Evolutionary conservation across 139 green algal genomes (phyloP), one percentile per base, ranked within the genome.

Genomic region (Gonium pectorale): DNA sequence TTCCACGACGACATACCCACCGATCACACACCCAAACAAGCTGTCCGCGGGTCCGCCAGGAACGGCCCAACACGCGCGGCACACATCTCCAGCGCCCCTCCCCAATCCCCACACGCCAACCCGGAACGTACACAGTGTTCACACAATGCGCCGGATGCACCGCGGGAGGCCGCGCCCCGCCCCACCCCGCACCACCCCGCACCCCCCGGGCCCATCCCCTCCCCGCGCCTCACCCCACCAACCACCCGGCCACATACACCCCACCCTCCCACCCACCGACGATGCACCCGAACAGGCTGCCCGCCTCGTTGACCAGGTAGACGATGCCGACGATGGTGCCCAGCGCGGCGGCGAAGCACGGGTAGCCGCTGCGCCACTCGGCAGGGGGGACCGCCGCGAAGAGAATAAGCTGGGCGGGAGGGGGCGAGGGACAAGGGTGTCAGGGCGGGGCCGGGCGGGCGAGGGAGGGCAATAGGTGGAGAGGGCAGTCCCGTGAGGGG

Each of bases 261-360:
- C 37, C 44, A 38, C 43, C 29, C n/a, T 6, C 56, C 6, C 15
- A n/a, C 56, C 22, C 22, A 64, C 69, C 71, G 1, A 79, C 6
- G 49, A 79, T 66, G 71, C 71, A 79, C 15, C 71, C 71, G 33
- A 79, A 63, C 9, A 85, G 63, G 8, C 38, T 64, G 44, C 49
- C 69, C 27, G 78, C 80, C 72, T 87, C 86, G 17, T 90, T 85
- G 19, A 90, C 35, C 13, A 90, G 33, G 37, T 66, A 67, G 64
- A 90, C 77, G 54, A 85, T 40, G 31, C 64, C 79, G 17, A 67
- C 41, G n/a, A 90, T 44, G 33, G 68, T 46, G 19, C 29, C 40
- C 41, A 90, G 60, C 0, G 72, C 69, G 26, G 41, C 22, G 26
- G 69, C n/a, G 52, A 87, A 83, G 64, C 56, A 80, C 2, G 86